Evolutionary conservation across 2,329 filamentous ascomycete species (phyloP), one percentile per base, ranked within the genome.

Genomic region (Lecanicillium sp.): DNA sequence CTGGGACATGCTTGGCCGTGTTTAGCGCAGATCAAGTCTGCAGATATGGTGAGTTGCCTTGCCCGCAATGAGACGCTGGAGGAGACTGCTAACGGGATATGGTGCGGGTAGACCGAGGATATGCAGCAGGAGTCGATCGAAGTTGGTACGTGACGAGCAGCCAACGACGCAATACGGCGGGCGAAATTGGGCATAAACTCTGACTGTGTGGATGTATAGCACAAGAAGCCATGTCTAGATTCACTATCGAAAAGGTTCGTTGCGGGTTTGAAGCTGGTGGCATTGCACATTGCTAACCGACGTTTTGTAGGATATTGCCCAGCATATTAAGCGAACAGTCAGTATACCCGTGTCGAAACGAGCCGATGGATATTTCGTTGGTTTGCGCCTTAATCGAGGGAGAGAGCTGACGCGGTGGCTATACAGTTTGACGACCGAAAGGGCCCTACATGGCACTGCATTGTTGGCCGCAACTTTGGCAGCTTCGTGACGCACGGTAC

Each of bases 371-470:
- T 34, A 25, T 41, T 18, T 33, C n/a, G 2, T 14, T 5, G 13
- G 4, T 30, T 18, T 33, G 31, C 14, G 13, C 9, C n/a, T 29
- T 5, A 5, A 6, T 14, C 14, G 29, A 13, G n/a, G 10, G 10
- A 33, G 17, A 18, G 30, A 12, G n/a, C 29, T 13, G n/a, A 30
- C n/a, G n/a, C 29, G 6, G 29, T 6, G 25, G n/a, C n/a, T 9
- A n/a, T 14, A 31, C 55, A 97, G 90, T 97, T 98, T 56, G 92
- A 98, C 62, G 85, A 87, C 56, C 84, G 89, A 60, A 96, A 96
- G 71, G 92, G 92, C 27, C 89, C 90, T 46, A 98, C 92, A 61
- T 98, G 90, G 92, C 92, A 98, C 68, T 98, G 92, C 68, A 96
- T 98, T 51, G 92, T 98, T 25, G 92, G 92, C 47, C 79, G 92